Conservation (phyloP, 2,329 filamentous ascomycete genomes). For the Aspergillus viridinutans region DNA sequence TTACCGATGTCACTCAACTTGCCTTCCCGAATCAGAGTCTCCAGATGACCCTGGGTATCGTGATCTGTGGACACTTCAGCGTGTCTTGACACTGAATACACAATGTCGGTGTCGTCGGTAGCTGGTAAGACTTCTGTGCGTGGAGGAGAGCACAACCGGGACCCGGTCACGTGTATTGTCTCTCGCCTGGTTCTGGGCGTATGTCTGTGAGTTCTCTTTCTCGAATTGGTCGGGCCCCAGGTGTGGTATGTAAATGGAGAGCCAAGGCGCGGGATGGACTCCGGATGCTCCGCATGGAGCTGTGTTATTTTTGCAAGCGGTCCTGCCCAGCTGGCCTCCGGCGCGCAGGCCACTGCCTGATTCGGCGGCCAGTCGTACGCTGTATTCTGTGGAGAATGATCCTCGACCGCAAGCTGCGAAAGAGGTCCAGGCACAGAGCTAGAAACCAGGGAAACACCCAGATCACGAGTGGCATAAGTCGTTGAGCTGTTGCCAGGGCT, state of each 20-base stretch:
- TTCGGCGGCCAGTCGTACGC: conserved; percentile 37
- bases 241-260: conserved; percentile 49
- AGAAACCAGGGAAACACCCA: conserved; percentile 42
- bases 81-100: conserved; percentile 38
- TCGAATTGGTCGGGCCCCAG: conserved; percentile 44
- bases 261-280: conserved; percentile 41
- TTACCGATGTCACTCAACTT: conserved; percentile 47
- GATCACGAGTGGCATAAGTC: conserved; percentile 41
- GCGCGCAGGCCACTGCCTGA: conserved; percentile 22
- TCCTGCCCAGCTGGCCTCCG: conserved; percentile 3
- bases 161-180: conserved; percentile 43
- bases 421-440: conserved; percentile 38
- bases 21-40: conserved; percentile 42
- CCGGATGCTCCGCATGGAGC: conserved; percentile 15
- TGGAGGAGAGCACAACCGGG: conserved; percentile 49
- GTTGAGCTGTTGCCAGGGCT: conserved; percentile 22
- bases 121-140: conserved; percentile 53
- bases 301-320: conserved; percentile 9
- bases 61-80: conserved; percentile 50
- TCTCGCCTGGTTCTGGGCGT: conserved; percentile 35
- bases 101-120: conserved; percentile 38
- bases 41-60: conserved; percentile 53
- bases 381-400: conserved; percentile 19
- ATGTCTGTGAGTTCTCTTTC: conserved; percentile 26
- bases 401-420: conserved; percentile 30